phyloP scores from a whole-genome alignment of 1,139 yeast genomes.

The Candida buenavistaensis region DNA sequence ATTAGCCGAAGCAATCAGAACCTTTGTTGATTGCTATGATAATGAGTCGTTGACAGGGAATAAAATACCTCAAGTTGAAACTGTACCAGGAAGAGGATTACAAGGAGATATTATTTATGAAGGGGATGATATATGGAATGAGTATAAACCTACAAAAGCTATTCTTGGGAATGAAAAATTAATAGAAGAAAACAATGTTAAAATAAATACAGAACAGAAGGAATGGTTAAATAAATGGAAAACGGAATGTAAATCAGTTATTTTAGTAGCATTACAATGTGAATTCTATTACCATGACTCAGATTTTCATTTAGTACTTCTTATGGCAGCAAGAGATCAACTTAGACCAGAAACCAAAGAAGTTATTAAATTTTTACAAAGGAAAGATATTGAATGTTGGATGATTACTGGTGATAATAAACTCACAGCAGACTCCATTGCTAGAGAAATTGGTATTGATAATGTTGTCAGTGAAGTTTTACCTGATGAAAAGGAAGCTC shows the following conservation, averaged over 20 bases:
- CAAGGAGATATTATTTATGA: slow-evolving; percentile 38
- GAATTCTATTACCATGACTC: slow-evolving; percentile 24
- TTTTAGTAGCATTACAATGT: slow-evolving; percentile 51
- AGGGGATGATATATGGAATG: slow-evolving; percentile 26
- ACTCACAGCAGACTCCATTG: slow-evolving; percentile 68
- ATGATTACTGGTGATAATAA: slow-evolving; percentile 73
- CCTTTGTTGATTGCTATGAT: slow-evolving; percentile 32
- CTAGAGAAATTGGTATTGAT: slow-evolving; percentile 60
- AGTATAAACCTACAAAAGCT: slow-evolving; percentile 36
- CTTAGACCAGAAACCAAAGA: slow-evolving; percentile 59
- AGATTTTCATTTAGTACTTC: slow-evolving; percentile 39
- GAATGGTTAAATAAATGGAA: slow-evolving; percentile 54
- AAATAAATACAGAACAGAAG: slow-evolving; percentile 23
- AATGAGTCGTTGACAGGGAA: slow-evolving; percentile 28
- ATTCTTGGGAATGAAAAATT: slow-evolving; percentile 68
- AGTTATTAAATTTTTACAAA: slow-evolving; percentile 49
- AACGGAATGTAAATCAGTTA: slow-evolving; percentile 59
- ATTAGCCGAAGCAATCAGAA: slow-evolving; percentile 57
- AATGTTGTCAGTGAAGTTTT: slow-evolving; percentile 72
- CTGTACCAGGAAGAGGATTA: slow-evolving; percentile 61
- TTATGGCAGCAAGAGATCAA: slow-evolving; percentile 64
- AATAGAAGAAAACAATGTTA: slow-evolving; percentile 44
- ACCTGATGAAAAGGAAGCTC: slow-evolving; percentile 69
- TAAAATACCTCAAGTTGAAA: slow-evolving; percentile 50
- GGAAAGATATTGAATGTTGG: slow-evolving; percentile 58